Percentiles rank a stretch among this genome's conserved stretches.
Conservation (phyloP, 2,329 filamentous ascomycete genomes). For the Fusarium sacchari region DNA sequence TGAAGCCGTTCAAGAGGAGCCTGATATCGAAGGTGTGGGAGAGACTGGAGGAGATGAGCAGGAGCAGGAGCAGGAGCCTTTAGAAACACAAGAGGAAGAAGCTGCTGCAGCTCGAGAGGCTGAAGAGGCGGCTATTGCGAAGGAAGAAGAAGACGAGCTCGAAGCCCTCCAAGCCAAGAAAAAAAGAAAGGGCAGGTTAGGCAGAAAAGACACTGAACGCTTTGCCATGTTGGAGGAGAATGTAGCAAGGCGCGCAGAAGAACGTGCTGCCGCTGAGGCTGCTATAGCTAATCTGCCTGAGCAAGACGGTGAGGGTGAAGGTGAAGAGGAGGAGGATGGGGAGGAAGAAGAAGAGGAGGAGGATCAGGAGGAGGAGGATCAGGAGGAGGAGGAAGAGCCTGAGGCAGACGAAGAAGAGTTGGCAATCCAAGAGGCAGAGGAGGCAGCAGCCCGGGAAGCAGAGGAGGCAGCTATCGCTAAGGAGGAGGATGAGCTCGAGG, state of each 20-base stretch:
- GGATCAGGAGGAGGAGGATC: accelerated
- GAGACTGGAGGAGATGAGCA: conserved; percentile 28
- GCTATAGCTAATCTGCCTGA: conserved; percentile 35
- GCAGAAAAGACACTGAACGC: conserved; percentile 38
- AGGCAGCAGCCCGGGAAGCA: conserved; percentile 29
- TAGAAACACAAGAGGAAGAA: not conserved
- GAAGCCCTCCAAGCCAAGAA: conserved; percentile 50
- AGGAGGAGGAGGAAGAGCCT: not conserved
- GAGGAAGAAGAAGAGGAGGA: not conserved
- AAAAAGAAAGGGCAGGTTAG: conserved; percentile 48
- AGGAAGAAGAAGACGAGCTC: conserved; percentile 54
- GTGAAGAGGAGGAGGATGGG: not conserved
- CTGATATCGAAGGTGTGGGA: conserved; percentile 39
- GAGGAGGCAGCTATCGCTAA: conserved; percentile 31
- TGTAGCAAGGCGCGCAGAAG: conserved; percentile 28
- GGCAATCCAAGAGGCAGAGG: conserved; percentile 24
- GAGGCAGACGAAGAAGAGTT: not conserved
- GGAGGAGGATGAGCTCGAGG: conserved; percentile 25
- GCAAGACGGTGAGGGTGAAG: not conserved
- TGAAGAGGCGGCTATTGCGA: conserved; percentile 43
- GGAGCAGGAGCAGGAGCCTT: conserved; percentile 6
- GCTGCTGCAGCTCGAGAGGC: conserved; percentile 7
- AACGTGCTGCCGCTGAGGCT: conserved; percentile 38
- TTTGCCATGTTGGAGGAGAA: conserved; percentile 18
- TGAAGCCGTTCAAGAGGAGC: conserved; percentile 24